phyloP scores from a whole-genome alignment of 495 filamentous ascomycete genomes.

The Annulohypoxylon nitens region DNA sequence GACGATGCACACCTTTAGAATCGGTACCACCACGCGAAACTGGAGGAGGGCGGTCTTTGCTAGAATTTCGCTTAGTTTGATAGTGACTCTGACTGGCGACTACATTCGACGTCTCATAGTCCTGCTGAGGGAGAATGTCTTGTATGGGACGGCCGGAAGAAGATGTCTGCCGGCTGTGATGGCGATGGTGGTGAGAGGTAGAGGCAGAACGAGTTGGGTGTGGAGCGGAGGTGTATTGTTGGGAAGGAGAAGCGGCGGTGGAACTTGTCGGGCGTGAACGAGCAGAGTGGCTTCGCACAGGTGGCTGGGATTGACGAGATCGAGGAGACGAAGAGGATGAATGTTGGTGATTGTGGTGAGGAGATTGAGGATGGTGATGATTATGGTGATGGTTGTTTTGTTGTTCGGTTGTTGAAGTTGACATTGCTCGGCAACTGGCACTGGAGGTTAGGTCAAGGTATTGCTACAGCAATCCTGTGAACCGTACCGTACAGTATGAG shows the following conservation, averaged over 20 bases:
- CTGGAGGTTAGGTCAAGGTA: slow-evolving; percentile 22
- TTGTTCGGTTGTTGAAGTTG: slow-evolving; percentile 47
- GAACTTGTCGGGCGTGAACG: slow-evolving; percentile 50
- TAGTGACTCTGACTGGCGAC: slow-evolving; percentile 49
- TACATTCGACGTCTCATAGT: slow-evolving; percentile 61
- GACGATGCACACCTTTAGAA: slow-evolving; percentile 59
- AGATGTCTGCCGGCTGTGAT: slow-evolving; percentile 52
- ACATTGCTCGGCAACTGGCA: slow-evolving; percentile 34
- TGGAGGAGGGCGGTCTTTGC: slow-evolving; percentile 56
- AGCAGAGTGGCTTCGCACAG: slow-evolving; percentile 49
- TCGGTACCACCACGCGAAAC: slow-evolving; percentile 56
- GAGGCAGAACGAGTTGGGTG: slow-evolving; percentile 51
- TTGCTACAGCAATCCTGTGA: slow-evolving; percentile 38
- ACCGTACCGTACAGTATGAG: slow-evolving; percentile 28
- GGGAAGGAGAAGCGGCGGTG: slow-evolving; percentile 34
- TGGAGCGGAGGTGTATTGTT: slow-evolving; percentile 39
- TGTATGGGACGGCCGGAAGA: slow-evolving; percentile 54
- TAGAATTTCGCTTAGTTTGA: slow-evolving; percentile 56
- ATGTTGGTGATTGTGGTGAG: slow-evolving; percentile 35
- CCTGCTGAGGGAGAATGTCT: slow-evolving; percentile 54
- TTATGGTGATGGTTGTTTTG: slow-evolving; percentile 32
- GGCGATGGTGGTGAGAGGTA: slow-evolving; percentile 48
- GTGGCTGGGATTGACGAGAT: slow-evolving; percentile 41
- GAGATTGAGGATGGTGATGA: slow-evolving; percentile 41
- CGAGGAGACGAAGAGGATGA: slow-evolving; percentile 38